A percentile compares a stretch with the other conserved stretches of the same genome.
phyloP scores from a whole-genome alignment of 1,284 basidiomycete genomes.

The Leccinum pachyderme region DNA sequence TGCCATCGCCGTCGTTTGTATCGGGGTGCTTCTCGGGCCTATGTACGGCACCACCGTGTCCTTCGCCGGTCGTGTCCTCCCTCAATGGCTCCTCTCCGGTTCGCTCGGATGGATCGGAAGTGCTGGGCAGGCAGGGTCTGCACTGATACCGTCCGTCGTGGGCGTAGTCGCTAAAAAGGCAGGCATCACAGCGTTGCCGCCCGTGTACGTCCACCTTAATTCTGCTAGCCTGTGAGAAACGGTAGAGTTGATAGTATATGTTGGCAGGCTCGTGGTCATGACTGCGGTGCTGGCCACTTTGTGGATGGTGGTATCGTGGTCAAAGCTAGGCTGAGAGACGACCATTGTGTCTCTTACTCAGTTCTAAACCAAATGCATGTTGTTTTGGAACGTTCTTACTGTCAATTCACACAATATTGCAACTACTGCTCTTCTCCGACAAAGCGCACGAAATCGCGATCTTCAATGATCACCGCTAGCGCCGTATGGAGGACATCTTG shows the following conservation, averaged over 20 bases:
- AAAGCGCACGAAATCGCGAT: too few relatives aligned
- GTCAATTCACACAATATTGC: too few relatives aligned
- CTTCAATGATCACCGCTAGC: too few relatives aligned
- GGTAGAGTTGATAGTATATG: background rate
- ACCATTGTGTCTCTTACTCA: background rate
- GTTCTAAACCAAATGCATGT: too few relatives aligned
- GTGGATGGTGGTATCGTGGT: constrained; percentile 39
- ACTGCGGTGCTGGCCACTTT: constrained; percentile 38
- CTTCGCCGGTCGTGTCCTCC: constrained; percentile 45
- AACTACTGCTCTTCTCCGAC: too few relatives aligned
- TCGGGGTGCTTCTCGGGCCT: constrained; percentile 53
- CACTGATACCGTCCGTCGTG: constrained; percentile 53
- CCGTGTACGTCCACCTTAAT: constrained; percentile 42
- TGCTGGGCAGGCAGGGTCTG: constrained; percentile 52
- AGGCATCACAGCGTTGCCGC: constrained; percentile 50
- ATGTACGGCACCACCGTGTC: constrained; percentile 56
- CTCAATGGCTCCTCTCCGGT: constrained; percentile 45
- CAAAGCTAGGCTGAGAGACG: background rate
- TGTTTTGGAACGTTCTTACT: too few relatives aligned
- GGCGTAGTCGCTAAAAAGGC: constrained; percentile 47
- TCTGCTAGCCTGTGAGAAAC: background rate
- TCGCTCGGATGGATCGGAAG: constrained; percentile 55
- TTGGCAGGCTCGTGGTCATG: constrained; percentile 41
- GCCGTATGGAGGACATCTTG: too few relatives aligned
- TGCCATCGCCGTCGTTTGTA: constrained; percentile 51